A percentile compares a stretch with the other conserved stretches of the same genome.
Evolutionary conservation across 2,329 filamentous ascomycete species (phyloP).

Genomic region (Venturia carpophila): DNA sequence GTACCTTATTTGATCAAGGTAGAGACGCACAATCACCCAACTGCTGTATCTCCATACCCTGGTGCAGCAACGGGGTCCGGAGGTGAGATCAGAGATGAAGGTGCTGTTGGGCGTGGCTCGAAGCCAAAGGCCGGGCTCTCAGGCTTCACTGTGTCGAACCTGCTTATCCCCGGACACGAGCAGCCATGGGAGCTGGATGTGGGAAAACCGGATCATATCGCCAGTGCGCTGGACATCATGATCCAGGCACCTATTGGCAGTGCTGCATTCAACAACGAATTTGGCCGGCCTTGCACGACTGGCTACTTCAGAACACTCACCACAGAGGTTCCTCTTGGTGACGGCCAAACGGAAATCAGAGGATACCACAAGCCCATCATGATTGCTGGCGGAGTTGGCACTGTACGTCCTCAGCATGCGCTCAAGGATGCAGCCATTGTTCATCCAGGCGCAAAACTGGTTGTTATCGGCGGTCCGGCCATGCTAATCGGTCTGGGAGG

Average conservation of each 20-base stretch:
- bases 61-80: conserved; percentile 93
- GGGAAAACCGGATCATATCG: conserved; percentile 84
- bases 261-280: conserved; percentile 96
- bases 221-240: conserved; percentile 95
- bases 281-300: conserved; percentile 78
- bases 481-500: conserved; percentile 97
- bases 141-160: conserved; percentile 92
- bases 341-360: conserved; percentile 61
- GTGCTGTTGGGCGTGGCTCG: conserved; percentile 86
- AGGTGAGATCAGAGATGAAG: conserved; percentile 92
- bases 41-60: conserved; percentile 85
- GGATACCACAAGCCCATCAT: conserved; percentile 99
- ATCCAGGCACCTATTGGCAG: conserved; percentile 92
- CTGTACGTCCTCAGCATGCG: conserved; percentile 82
- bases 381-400: conserved; percentile 93
- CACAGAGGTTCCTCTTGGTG: conserved; percentile 54
- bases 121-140: conserved; percentile 84
- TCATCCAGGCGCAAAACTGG: conserved; percentile 76
- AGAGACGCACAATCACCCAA: conserved; percentile 96
- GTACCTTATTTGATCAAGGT: conserved; percentile 90
- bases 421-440: conserved; percentile 76
- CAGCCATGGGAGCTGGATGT: conserved; percentile 89
- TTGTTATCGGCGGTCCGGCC: conserved; percentile 89
- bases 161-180: conserved; percentile 74
- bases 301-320: conserved; percentile 91